phyloP scores from a whole-genome alignment of 2,329 filamentous ascomycete species.

The Fusarium kyushuense region DNA sequence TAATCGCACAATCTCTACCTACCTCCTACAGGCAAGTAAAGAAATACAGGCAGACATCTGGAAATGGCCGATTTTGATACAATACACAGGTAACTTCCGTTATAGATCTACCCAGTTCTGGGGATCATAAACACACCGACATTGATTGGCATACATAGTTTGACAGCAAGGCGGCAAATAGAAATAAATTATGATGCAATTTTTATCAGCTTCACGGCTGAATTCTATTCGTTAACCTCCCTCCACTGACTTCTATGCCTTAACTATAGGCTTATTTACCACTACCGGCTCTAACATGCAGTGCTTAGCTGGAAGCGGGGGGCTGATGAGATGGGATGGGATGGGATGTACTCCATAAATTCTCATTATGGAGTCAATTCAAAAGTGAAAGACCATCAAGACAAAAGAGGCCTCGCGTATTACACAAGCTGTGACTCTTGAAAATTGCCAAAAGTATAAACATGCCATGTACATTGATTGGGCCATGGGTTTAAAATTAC shows the following conservation, averaged over 20 bases:
- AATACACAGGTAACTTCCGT: neutral
- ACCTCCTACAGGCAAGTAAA: too few species aligned
- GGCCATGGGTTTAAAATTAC: neutral
- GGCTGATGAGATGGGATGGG: constrained; percentile 9
- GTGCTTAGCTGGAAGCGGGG: constrained; percentile 31
- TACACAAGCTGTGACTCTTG: constrained; percentile 45
- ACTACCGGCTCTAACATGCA: neutral
- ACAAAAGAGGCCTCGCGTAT: constrained; percentile 40
- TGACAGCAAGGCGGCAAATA: constrained; percentile 2
- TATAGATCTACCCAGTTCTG: constrained; percentile 8
- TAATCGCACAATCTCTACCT: constrained; percentile 17
- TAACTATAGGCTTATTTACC: constrained; percentile 1
- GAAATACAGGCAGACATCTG: constrained; percentile 5
- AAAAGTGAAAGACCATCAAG: constrained; percentile 27
- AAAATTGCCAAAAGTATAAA: constrained; percentile 1
- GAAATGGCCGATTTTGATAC: constrained; percentile 5
- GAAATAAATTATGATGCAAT: constrained; percentile 1
- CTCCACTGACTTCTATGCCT: neutral
- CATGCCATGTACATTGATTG: neutral
- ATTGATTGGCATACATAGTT: constrained; percentile 26
- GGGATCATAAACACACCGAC: constrained; percentile 24
- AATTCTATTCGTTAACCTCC: constrained; percentile 6
- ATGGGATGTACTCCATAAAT: constrained; percentile 15
- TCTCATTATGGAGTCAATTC: constrained; percentile 25
- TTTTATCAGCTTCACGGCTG: neutral